Base-by-base conservation (phyloP, 768 basidiomycete species). In the Boletus rufocinnamomeus region DNA sequence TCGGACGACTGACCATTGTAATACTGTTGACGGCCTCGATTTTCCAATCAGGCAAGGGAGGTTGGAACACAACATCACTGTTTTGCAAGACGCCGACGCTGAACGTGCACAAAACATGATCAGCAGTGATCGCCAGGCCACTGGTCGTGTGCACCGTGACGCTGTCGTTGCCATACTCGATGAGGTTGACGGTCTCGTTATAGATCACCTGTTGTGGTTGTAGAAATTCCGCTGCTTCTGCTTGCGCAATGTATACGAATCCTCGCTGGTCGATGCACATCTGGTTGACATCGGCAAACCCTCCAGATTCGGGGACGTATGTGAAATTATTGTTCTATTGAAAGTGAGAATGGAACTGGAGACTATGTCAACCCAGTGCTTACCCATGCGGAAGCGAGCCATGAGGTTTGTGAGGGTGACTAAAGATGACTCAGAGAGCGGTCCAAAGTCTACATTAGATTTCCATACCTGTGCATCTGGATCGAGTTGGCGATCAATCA, bases 81-180 rank as follows among this genome's bases (percentile, higher is more conserved):
- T 86, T 76, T 71, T 89, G 88, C 54, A 89, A 73, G 8, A 89
- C 88, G 0, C 88, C 88, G 2, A 87, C 67, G 59, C 86, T 88
- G 72, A 89, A 89, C 0, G 88, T 89, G 60, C 82, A 83, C 30
- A 89, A 66, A 4, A 81, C 85, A 66, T 86, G 84, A 52, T 87
- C 81, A 16, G 79, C 85, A 16, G 69, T 73, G 25, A 88, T 64
- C 2, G 43, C 71, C 34, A 70, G 59, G 1, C 83, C 84, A 56
- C 78, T 72, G 2, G 70, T 61, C 30, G 86, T 73, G 17, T 75
- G 74, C 34, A 89, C 80, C 1, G 68, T 72, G 17, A 84, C 84
- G 3, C 79, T 74, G 21, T 74, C 58, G n/a, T 64, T 60, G 6
- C 76, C 77, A 62, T 86, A 80, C 11, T 73, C 66, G 58, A 89